Evolutionary conservation across 805 yeast genomes (phyloP), one percentile per base, ranked within the genome.

Genomic region (Ogataea philodendri): DNA sequence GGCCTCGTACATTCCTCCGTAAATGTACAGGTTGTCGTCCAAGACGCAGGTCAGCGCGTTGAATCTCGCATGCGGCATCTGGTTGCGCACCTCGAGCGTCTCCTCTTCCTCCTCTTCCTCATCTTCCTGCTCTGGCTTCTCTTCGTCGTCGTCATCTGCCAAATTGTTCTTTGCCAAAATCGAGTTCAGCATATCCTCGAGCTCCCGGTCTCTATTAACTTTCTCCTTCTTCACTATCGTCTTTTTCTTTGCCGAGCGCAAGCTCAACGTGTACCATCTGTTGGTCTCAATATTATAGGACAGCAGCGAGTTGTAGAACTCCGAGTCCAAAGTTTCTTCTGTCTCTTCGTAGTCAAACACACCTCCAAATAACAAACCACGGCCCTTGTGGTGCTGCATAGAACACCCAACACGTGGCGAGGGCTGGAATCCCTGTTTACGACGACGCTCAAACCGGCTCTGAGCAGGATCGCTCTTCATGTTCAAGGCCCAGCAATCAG

Each of bases 321-420:
- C 77, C 1, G 96, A 86, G 29, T 84, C 90, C 42, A 90, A 64
- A 35, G 84, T 76, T 61, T 93, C 97, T 59, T 90, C 97, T 9
- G 96, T 90, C 61, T 90, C 98, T 49, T 89, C 96, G 43, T 74
- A 84, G 60, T 90, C 97, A 52, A 76, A 89, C 9, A 93, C 98
- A 51, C 97, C 97, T 23, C 97, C 97, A 65, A 90, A 93, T 54
- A 89, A 52, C 7, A 90, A 72, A 39, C 97, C 97, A 65, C 97
- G 78, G 40, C 94, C 94, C 51, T 85, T 84, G 61, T 90, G 97
- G 46, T 71, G 71, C 7, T 80, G 88, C 81, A 90, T 76, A 4
- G 94, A 81, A 54, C 95, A 84, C 0, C 98, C 97, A n/a, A 86
- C 96, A 51, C 97, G 74, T 9, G 97, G 84, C 2, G 90, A 76